A percentile compares a stretch with the other conserved stretches of the same genome.
These are phyloP conservation scores for Phytophthora aleatoria DNA, from an alignment of 352 stramenopile species.

Conservation along the genomic window DNA sequence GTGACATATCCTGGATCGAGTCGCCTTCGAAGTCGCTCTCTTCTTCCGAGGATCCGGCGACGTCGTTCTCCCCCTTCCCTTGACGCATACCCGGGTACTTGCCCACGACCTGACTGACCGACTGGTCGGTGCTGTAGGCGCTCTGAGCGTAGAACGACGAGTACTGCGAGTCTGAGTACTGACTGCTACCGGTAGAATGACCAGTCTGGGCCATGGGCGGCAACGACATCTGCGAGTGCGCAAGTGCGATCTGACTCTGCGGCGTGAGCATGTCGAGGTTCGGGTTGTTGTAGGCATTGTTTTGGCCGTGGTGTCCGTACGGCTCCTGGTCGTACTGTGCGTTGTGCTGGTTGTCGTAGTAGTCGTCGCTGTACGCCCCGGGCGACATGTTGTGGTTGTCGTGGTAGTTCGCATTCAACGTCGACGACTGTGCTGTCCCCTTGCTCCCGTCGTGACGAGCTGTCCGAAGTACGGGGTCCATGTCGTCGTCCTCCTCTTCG, in stretches of 20 bases:
- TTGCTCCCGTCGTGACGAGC: slow-evolving; percentile 16
- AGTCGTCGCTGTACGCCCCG: slow-evolving; percentile 25
- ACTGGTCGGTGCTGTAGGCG: slow-evolving; percentile 22
- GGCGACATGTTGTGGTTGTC: slow-evolving; percentile 40
- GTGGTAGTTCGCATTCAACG: slow-evolving; percentile 39
- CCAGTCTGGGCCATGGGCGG: slow-evolving; percentile 36
- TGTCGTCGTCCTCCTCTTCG: slow-evolving; percentile 43
- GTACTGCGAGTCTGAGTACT: slow-evolving; percentile 33
- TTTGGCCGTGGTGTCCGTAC: slow-evolving; percentile 16
- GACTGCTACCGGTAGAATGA: slow-evolving; percentile 27
- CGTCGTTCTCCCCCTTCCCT: slow-evolving; percentile 34
- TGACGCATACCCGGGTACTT: slow-evolving; percentile 36
- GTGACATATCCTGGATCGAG: slow-evolving; percentile 47
- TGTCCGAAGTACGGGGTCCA: slow-evolving; percentile 30
- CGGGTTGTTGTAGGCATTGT: slow-evolving; percentile 43
- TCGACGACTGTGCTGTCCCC: slow-evolving; percentile 30
- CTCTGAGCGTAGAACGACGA: slow-evolving; percentile 37
- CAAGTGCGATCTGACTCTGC: slow-evolving; percentile 57
- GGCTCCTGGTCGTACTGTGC: slow-evolving; percentile 34
- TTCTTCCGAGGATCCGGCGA: slow-evolving; percentile 37
- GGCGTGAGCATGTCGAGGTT: slow-evolving; percentile 67
- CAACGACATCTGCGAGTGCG: slow-evolving; percentile 44
- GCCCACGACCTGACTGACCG: slow-evolving; percentile 20
- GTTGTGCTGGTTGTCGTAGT: slow-evolving; percentile 19
- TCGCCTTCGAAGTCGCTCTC: slow-evolving; percentile 51